Base-by-base conservation (phyloP, 2,329 filamentous ascomycete genomes). In the Metarhizium anisopliae region DNA sequence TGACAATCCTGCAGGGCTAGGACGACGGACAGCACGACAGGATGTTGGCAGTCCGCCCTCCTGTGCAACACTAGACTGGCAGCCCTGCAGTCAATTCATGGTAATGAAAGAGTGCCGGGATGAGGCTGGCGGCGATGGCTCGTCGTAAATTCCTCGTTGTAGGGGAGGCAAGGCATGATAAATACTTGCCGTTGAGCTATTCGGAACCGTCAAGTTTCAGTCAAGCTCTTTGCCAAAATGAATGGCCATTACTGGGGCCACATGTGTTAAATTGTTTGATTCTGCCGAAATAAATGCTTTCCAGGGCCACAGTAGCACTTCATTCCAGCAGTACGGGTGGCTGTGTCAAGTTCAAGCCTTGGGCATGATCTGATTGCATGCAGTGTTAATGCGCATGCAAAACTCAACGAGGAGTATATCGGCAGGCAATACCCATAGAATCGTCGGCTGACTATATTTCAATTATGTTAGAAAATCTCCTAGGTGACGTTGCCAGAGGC, bases 1-100 rank as follows among this genome's bases (percentile, higher is more conserved):
- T 61, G 58, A 55, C 59, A 51, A 38, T 20, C 18, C 30, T 55
- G 50, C 55, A 47, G 20, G 30, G 36, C 29, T 40, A 43, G 51
- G 29, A 38, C n/a, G 29, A 14, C 29, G 43, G 18, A 18, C 42
- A 35, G 32, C 47, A 50, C 18, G 30, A 38, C 50, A 47, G n/a
- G 52, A 13, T 38, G 52, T 42, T 47, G 32, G 50, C 29, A 32
- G 54, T 51, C 47, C 47, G 43, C 29, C 29, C 47, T 18, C 13
- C 11, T 20, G 42, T 50, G 43, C 40, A 49, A 43, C 52, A 53
- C 30, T 52, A 36, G 53, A 40, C 16, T 20, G n/a, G n/a, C n/a
- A 20, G 42, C 38, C 13, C 13, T 40, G 38, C 38, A 2, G 13
- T 40, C 38, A 40, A 4, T 16, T 16, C 13, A 40, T 40, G 38